Evolutionary conservation across 2,329 filamentous ascomycete genomes (phyloP), one percentile per base, ranked within the genome.

Genomic region (Botryotinia globosa): DNA sequence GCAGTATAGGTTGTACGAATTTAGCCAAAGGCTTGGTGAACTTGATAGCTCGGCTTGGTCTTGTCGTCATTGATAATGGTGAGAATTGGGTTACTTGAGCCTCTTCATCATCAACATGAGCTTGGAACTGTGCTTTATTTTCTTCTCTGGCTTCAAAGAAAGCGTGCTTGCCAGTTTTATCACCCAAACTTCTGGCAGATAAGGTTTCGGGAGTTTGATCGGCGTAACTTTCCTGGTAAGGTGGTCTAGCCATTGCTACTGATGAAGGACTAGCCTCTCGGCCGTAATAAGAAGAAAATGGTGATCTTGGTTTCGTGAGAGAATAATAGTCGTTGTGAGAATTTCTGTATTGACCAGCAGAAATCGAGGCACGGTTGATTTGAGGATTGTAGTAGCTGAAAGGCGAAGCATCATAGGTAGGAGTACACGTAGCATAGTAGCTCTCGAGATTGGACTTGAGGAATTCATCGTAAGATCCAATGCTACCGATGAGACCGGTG

Each of bases 251-350:
- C 79, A 82, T 80, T 61, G 81, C 81, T 32, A 81, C 81, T 74
- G 82, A 81, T 14, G 81, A 82, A 66, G 81, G 82, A 75, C 81
- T 82, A 62, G 80, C 78, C 22, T 79, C 76, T 64, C 81, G 75
- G 54, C n/a, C 62, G 34, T 39, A 39, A 34, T 16, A 56, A 39
- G 48, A 29, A 37, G 25, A 14, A 16, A 10, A 20, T 14, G 14
- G 25, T 29, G 32, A 54, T 54, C n/a, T 39, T 18, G 45, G 8
- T 20, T 6, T 20, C 22, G 14, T 39, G 25, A n/a, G 22, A n/a
- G 58, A 29, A 18, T 54, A 29, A 18, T 29, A 54, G n/a, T 54
- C 51, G 51, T 18, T 54, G 3, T 16, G 51, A 29, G n/a, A 18
- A 29, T 16, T n/a, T 18, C 14, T n/a, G 14, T 6, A 29, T 54